Evolutionary conservation across 2,329 filamentous ascomycete genomes (phyloP), one percentile per base, ranked within the genome.

Genomic region (Claviceps africana): DNA sequence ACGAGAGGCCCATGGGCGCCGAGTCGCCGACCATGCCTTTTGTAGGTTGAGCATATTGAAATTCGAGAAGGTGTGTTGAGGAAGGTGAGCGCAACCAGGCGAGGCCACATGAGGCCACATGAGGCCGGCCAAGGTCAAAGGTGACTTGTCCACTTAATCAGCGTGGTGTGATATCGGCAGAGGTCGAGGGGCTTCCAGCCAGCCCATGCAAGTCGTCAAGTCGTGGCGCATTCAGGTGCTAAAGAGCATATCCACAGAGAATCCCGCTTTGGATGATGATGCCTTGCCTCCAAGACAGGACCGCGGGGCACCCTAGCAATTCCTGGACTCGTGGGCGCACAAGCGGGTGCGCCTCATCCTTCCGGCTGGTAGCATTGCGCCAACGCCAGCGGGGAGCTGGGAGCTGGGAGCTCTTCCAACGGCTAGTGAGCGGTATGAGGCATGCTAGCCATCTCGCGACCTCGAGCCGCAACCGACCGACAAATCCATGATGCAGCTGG

Each of bases 301-400:
- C 51, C 47, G 35, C 45, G 47, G 43, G 51, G 33, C 11, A 46
- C 47, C 46, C 51, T 52, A 28, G 46, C 19, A 43, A 21, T 43
- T n/a, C 50, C 50, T 43, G 33, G 30, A 28, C 21, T 17, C 22
- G 21, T 47, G 46, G 28, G 48, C 39, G 47, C 37, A 44, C 35
- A 21, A 40, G 25, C 19, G 9, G 39, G 51, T 37, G 47, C 47
- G 43, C 51, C 51, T 53, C 51, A 49, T 53, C 47, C 46, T 30
- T 45, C 35, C 45, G 31, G 40, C 30, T 46, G 46, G 51, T 47
- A 21, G 28, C 33, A 21, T 46, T 33, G 21, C 10, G 44, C 28
- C 25, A 13, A n/a, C n/a, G n/a, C n/a, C n/a, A n/a, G n/a, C n/a
- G n/a, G n/a, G n/a, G n/a, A n/a, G n/a, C n/a, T n/a, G n/a, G n/a